Conservation (phyloP, 1,284 basidiomycete species). For the Mycena citricolor region DNA sequence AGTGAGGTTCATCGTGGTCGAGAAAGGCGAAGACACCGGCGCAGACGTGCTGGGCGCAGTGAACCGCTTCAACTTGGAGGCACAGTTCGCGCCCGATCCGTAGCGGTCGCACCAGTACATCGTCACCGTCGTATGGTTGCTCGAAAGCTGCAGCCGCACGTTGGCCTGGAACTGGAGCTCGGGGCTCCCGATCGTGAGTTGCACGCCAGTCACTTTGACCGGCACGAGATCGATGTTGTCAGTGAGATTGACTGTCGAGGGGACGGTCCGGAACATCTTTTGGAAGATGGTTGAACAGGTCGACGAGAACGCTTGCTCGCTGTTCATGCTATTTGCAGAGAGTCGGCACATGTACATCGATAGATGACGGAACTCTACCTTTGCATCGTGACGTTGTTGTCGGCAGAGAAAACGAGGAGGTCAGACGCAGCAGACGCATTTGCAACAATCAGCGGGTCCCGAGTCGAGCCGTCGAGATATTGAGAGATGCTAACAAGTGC, state of each 20-base stretch:
- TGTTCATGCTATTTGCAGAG: slow-evolving; percentile 6
- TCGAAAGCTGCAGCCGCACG: slow-evolving; percentile 10
- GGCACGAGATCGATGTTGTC: slow-evolving; percentile 18
- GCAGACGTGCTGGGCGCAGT: slow-evolving; percentile 6
- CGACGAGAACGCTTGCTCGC: slow-evolving; percentile 13
- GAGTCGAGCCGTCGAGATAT: slow-evolving; percentile 37
- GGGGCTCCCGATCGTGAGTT: slow-evolving; percentile 17
- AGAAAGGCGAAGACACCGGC: slow-evolving; percentile 14
- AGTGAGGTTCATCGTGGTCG: slow-evolving; percentile 12
- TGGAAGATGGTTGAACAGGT: slow-evolving; percentile 17
- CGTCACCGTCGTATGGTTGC: slow-evolving; percentile 4
- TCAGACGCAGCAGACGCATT: slow-evolving; percentile 40
- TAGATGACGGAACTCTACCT: slow-evolving; percentile 1
- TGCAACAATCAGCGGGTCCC: slow-evolving; percentile 36
- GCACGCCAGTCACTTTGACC: slow-evolving; percentile 17
- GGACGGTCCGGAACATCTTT: slow-evolving; percentile 22
- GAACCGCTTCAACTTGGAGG: slow-evolving; percentile 10
- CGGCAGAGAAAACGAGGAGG: slow-evolving; percentile 35
- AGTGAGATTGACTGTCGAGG: slow-evolving; percentile 15
- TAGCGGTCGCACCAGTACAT: slow-evolving; percentile 24
- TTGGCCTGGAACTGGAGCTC: slow-evolving; percentile 17
- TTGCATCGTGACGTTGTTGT: slow-evolving; percentile 39
- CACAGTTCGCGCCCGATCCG: slow-evolving; percentile 16
- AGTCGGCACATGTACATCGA: background rate
- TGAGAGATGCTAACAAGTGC: slow-evolving; percentile 31